Conservation (phyloP, 2,329 filamentous ascomycete species). For the Epichloe hybrida region DNA sequence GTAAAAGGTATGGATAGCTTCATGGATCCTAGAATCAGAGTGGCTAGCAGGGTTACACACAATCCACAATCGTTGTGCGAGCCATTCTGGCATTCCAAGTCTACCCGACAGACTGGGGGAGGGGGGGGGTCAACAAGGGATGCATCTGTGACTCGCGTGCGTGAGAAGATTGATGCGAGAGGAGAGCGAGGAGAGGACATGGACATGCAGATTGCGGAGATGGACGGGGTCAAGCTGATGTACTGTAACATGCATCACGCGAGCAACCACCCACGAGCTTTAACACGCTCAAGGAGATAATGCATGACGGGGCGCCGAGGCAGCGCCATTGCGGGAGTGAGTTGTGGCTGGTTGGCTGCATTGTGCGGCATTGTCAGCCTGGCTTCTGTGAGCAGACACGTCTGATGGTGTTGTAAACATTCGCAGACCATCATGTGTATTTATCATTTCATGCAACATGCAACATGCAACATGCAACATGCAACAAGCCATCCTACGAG, state of each 20-base stretch:
- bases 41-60: too few relatives aligned
- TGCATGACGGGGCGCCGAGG: neutral
- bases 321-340: neutral
- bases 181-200: too few relatives aligned
- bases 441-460: too few relatives aligned
- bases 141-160: neutral
- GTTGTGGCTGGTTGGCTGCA: neutral
- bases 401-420: too few relatives aligned
- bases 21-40: too few relatives aligned
- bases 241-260: conserved; percentile 1
- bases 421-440: too few relatives aligned
- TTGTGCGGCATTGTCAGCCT: neutral
- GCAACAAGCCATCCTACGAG: too few relatives aligned
- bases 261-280: neutral
- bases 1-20: too few relatives aligned
- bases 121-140: neutral
- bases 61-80: too few relatives aligned
- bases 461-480: too few relatives aligned
- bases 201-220: neutral
- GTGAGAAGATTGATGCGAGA: neutral
- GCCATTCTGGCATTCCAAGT: neutral
- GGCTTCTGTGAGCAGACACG: too few relatives aligned
- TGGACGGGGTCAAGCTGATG: neutral
- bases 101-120: neutral
- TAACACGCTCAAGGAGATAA: too few relatives aligned